Conservation (phyloP, 768 basidiomycete genomes). For the Amanita muscaria region DNA sequence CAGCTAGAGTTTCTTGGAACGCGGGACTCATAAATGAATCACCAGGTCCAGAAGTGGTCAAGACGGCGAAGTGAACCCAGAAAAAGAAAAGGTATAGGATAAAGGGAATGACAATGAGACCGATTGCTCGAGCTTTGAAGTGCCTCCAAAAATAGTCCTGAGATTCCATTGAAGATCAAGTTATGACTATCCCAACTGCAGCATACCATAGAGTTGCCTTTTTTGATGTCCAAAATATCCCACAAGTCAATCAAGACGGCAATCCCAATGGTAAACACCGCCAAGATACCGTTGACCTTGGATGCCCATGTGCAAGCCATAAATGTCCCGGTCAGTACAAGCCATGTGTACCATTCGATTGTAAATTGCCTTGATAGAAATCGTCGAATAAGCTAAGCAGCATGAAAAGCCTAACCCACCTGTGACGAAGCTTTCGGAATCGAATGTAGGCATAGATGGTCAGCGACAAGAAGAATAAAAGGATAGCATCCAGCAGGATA, state of each 20-base stretch:
- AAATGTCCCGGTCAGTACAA: conserved; percentile 80
- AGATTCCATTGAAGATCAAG: conserved; percentile 5
- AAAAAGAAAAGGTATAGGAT: conserved; percentile 92
- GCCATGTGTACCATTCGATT: conserved; percentile 91
- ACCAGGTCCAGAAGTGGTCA: conserved; percentile 84
- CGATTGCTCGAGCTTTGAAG: conserved; percentile 76
- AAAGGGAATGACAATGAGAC: conserved; percentile 83
- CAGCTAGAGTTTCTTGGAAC: conserved; percentile 92
- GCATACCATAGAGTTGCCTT: conserved; percentile 70
- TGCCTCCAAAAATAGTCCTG: conserved; percentile 88
- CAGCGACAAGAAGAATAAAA: conserved; percentile 93
- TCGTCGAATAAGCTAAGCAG: conserved; percentile 2
- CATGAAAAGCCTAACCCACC: conserved; percentile 32
- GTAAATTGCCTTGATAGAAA: conserved; percentile 63
- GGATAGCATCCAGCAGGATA: conserved; percentile 87
- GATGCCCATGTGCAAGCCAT: conserved; percentile 96
- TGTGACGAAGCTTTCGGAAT: conserved; percentile 90
- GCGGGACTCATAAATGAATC: conserved; percentile 96
- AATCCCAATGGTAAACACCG: conserved; percentile 80
- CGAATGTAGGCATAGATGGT: conserved; percentile 90
- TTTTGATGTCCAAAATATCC: conserved; percentile 82
- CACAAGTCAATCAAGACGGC: conserved; percentile 93
- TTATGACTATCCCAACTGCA: background rate
- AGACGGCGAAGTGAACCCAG: conserved; percentile 87
- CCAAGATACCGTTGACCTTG: conserved; percentile 95